Evolutionary conservation across 129 eudicot genomes (phyloP).

Genomic region (Pulicaria dysenterica): DNA sequence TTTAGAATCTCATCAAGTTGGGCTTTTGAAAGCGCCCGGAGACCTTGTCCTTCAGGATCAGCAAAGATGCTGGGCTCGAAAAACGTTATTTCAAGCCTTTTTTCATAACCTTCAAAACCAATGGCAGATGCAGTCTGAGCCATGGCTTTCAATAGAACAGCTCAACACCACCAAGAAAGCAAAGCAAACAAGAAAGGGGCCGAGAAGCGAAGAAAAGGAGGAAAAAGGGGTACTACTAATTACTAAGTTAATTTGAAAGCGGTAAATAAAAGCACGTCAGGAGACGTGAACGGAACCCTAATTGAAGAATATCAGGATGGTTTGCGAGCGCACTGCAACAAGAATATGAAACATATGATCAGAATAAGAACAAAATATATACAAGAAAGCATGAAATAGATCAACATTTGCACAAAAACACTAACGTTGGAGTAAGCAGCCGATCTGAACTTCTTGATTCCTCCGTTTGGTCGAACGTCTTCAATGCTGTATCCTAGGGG

Average conservation of each 20-base stretch:
- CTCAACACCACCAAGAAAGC: slow-evolving; percentile 24
- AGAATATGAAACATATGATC: slow-evolving; percentile 1
- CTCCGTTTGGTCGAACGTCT: slow-evolving; percentile 99
- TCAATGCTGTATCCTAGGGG: slow-evolving; percentile 99
- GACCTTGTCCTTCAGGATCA: slow-evolving; percentile 86
- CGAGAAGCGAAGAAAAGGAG: slow-evolving; percentile 68
- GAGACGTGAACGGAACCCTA: slow-evolving; percentile 40
- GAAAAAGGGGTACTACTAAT: slow-evolving; percentile 36
- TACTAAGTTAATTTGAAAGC: slow-evolving; percentile 39
- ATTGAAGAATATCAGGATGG: slow-evolving; percentile 82
- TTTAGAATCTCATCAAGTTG: slow-evolving; percentile 72
- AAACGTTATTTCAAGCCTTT: slow-evolving; percentile 89
- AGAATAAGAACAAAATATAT: not conserved
- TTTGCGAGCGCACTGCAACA: slow-evolving; percentile 98
- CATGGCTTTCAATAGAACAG: slow-evolving; percentile 32
- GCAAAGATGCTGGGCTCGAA: slow-evolving; percentile 79
- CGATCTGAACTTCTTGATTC: slow-evolving; percentile 96
- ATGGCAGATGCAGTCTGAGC: slow-evolving; percentile 54
- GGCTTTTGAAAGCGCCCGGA: slow-evolving; percentile 67
- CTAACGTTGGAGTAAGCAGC: slow-evolving; percentile 99
- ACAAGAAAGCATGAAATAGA: not conserved
- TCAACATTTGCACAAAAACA: not conserved
- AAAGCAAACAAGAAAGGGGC: slow-evolving; percentile 24
- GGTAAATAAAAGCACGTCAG: slow-evolving; percentile 54
- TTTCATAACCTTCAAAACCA: slow-evolving; percentile 96